Conservation (phyloP, 1,284 basidiomycete genomes). For the Ceratorhiza oryzae-sativae region DNA sequence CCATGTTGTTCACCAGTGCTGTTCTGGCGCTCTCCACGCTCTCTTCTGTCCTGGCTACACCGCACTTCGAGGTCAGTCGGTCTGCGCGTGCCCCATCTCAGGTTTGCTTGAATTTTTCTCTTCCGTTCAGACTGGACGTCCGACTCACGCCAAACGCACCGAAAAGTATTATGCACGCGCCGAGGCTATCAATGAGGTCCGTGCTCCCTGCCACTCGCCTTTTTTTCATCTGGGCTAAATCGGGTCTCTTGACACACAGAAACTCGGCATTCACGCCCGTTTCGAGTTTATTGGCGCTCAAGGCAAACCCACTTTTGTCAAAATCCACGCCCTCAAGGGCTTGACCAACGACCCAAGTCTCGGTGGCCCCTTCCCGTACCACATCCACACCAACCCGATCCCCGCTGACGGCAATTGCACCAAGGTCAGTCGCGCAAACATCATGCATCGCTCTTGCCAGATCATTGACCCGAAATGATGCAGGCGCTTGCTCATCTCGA, state of each 20-base stretch:
- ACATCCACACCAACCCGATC: constrained; percentile 46
- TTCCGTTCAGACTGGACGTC: neutral
- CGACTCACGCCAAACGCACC: neutral
- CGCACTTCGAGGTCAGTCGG: constrained; percentile 5
- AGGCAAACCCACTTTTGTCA: constrained; percentile 32
- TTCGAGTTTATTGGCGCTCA: constrained; percentile 38
- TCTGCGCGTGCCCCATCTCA: no score
- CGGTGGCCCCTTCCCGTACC: constrained; percentile 36
- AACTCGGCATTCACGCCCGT: constrained; percentile 17
- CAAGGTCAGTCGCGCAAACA: constrained; percentile 18
- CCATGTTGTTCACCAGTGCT: constrained; percentile 27
- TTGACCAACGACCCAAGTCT: constrained; percentile 22
- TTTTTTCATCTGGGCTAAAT: neutral
- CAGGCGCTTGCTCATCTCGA: constrained; percentile 46
- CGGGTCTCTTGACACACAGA: neutral
- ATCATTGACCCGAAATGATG: neutral
- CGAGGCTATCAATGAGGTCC: neutral
- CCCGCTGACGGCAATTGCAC: constrained; percentile 43
- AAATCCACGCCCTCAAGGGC: constrained; percentile 27
- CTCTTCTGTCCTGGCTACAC: constrained; percentile 8
- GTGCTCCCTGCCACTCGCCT: neutral
- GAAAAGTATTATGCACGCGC: constrained; percentile 17
- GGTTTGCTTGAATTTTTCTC: neutral
- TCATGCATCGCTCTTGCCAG: neutral
- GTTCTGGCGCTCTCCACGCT: constrained; percentile 12